Base-by-base conservation (phyloP, 2,329 filamentous ascomycete genomes). In the Fusarium annulatum region DNA sequence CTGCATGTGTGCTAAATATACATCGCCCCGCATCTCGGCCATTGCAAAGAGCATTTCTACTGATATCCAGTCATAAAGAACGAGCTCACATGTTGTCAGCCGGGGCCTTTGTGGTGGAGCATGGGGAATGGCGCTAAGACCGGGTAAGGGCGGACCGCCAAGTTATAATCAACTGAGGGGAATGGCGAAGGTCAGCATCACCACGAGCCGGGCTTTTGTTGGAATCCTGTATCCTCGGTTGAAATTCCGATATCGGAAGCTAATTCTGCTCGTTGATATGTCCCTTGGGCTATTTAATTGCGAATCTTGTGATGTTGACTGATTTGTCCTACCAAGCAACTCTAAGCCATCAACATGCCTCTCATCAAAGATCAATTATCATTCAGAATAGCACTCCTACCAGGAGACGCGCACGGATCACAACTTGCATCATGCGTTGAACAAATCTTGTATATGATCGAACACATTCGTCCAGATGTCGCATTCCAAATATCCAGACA, bases 381-480 rank as follows among this genome's bases (percentile, higher is more conserved):
- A 11, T 69, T 58, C 21, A 26, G 23, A 30, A 33, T 69, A 39
- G 49, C 60, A 12, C 39, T 71, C 28, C 48, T 74, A 23, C 71
- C 69, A 9, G 71, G 69, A 5, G 69, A 72, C 42, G 66, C 55
- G 0, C 61, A 61, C 12, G 71, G 71, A 9, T 36, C 62, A 4
- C 59, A 67, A 21, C 45, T 70, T 9, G 66, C 69, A 9, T 63
- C 52, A 16, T 65, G 45, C n/a, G 62, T 34, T 4, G 61, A 67
- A 14, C 51, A 58, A 12, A 33, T 57, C 3, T 18, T 74, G 4
- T n/a, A 62, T 30, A 18, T 72, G 9, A 70, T 72, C 9, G 33
- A 67, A 30, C 19, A 52, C 16, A 28, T 70, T 7, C 66, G 69
- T 14, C 39, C 34, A 18, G 56, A 48, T 28, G 33, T 67, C 33